Base-by-base conservation (phyloP, 2,329 filamentous ascomycete species). In the Fusarium tupiense region DNA sequence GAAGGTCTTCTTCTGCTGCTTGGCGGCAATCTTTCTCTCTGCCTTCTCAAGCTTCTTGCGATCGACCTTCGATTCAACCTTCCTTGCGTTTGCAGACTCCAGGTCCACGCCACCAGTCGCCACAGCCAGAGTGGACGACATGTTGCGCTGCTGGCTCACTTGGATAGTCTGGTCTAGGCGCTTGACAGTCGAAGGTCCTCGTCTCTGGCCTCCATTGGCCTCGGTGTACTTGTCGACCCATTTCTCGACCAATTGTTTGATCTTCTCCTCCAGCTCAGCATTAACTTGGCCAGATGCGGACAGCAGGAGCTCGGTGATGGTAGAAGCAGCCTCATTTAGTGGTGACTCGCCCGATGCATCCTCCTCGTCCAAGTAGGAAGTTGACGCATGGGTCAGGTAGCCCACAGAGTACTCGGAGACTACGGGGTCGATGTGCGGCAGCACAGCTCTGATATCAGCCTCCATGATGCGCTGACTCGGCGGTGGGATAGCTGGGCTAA, bases 41-140 rank as follows among this genome's bases (percentile, higher is more conserved):
- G 96, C 96, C 86, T 99, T 99, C 84, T 99, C 96, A 26, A 99
- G 91, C 88, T 99, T 99, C 92, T 98, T 99, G 81, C 92, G 92
- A 85, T 99, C 96, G 70, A 99, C 96, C 82, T 96, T 94, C 79
- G 96, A 98, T 86, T 99, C 96, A 67, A 99, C 94, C 85, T 98
- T 98, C 79, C 96, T 90, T 44, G 91, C 88, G 81, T 97, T 97
- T 81, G 95, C 95, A 64, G 96, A 97, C 84, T 99, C 96, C 33
- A 99, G 88, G 81, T 99, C 96, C 44, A 99, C 94, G 68, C 88
- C 92, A 63, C 91, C 94, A 61, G 92, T 93, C 13, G 95, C 91
- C 58, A 99, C 91, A 29, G 95, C 96, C 76, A 99, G 85, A 6
- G 96, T 99, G 11, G 96, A 97, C 38, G 96, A 99, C 85, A 99